Evolutionary conservation across 257 asterid genomes (phyloP).

Genomic region (Rhazya stricta): DNA sequence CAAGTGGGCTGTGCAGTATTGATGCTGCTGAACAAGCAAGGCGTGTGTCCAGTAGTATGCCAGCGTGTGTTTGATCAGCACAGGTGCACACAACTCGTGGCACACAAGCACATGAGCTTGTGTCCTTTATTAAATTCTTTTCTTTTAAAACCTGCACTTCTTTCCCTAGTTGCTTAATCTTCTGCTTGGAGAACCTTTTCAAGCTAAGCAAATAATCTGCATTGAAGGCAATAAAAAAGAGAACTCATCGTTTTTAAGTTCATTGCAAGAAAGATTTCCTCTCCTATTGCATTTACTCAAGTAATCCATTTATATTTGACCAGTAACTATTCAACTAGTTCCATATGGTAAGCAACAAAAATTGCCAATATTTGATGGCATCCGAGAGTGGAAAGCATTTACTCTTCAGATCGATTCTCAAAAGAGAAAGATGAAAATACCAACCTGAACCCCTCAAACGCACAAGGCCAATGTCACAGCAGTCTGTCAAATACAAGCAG

Average conservation of each 20-base stretch:
- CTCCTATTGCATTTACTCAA: not conserved
- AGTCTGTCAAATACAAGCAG: conserved; percentile 65
- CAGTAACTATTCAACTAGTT: not conserved
- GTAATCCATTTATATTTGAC: not conserved
- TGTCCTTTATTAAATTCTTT: conserved; percentile 54
- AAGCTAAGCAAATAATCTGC: conserved; percentile 74
- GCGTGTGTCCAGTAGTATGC: conserved; percentile 61
- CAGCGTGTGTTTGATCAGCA: conserved; percentile 71
- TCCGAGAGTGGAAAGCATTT: not conserved
- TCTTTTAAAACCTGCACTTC: conserved; percentile 68
- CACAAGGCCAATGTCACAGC: conserved; percentile 88
- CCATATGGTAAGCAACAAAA: not conserved
- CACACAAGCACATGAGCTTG: conserved; percentile 47
- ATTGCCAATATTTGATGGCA: not conserved
- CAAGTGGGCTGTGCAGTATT: conserved; percentile 54
- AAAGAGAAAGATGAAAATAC: conserved; percentile 19
- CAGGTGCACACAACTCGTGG: conserved; percentile 80
- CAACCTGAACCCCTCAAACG: conserved; percentile 57
- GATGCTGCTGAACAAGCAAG: conserved; percentile 71
- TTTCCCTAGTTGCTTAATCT: conserved; percentile 68
- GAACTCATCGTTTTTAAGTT: not conserved
- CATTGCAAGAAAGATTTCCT: not conserved
- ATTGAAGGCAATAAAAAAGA: conserved; percentile 4
- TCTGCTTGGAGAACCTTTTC: conserved; percentile 83
- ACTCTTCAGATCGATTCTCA: conserved; percentile 1